Base-by-base conservation (phyloP, 139 green algal genomes). In the Gonium pectorale region DNA sequence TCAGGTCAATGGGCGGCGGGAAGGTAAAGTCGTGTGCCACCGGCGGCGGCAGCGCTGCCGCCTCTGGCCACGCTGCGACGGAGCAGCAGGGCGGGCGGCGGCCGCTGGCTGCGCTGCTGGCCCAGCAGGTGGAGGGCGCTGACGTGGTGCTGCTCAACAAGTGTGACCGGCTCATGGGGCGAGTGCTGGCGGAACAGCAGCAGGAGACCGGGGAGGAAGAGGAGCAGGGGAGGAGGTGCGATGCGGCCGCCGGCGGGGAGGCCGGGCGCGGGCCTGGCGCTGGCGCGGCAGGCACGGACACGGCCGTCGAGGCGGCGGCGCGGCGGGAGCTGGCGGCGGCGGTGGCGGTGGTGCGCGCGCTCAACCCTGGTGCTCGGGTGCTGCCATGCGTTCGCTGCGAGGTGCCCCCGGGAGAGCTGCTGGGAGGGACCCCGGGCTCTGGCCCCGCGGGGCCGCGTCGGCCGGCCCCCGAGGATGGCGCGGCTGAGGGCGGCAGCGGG, bases 91-190 rank as follows among this genome's bases (percentile, higher is more conserved):
- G 8, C 11, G 46, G 29, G 27, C 70, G 70, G 37, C 51, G 24
- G 72, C 72, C 72, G 37, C 40, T 82, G 38, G 56, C 40, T 3
- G 27, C 40, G 38, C 40, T 82, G 56, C 29, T 82, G 59, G 40
- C 22, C 1, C 74, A 70, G 74, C 75, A 82, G 60, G 49, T 77
- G 37, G 79, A 85, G 79, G 3, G 29, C 6, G 64, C 79, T 13
- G 79, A 85, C 24, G 51, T 85, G 35, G 79, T 85, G 35, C 24
- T 85, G 44, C 64, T 85, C 4, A 85, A 85, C 64, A 85, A 85
- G 66, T 77, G 64, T 46, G 79, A 85, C 46, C 52, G 41, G 21
- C 79, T 85, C 46, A 0, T 85, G 46, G 59, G 60, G 40, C 9
- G 46, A 31, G 13, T 46, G 15, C 11, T 3, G 46, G 38, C 3